A percentile compares a stretch with the other conserved stretches of the same genome.
phyloP scores from a whole-genome alignment of 225 moss, liverwort and hornwort genomes.

The Straminergon stramineum region DNA sequence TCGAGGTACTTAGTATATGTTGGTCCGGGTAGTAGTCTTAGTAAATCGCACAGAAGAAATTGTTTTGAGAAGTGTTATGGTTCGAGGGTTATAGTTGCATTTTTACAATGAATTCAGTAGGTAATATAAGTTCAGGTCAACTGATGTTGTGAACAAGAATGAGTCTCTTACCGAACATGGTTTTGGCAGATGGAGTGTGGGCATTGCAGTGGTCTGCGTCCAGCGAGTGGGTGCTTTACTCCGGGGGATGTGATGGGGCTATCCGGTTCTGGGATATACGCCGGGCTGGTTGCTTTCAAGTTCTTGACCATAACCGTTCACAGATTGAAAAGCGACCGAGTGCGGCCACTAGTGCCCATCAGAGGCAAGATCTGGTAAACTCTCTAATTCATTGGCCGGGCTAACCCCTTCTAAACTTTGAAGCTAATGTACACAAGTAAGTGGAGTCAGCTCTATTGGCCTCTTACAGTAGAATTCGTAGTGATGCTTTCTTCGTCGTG shows the following conservation, averaged over 20 bases:
- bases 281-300: constrained; percentile 76
- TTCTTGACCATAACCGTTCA: constrained; percentile 74
- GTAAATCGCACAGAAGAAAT: neutral
- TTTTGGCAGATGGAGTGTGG: constrained; percentile 85
- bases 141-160: neutral
- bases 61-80: neutral
- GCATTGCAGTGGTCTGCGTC: constrained; percentile 91
- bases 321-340: constrained; percentile 67
- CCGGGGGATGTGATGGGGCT: constrained; percentile 94
- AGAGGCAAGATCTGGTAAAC: constrained; percentile 39
- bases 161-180: neutral
- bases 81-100: neutral
- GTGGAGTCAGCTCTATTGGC: neutral
- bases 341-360: neutral
- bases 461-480: neutral
- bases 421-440: neutral
- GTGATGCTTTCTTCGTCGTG: neutral
- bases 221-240: constrained; percentile 74
- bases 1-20: constrained; percentile 40
- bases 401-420: neutral
- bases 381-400: neutral
- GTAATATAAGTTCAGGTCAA: neutral
- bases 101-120: neutral
- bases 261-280: constrained; percentile 99
- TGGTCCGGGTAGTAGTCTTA: neutral